These are phyloP conservation scores for Rhododendron ferrugineum DNA, from an alignment of 148 eudicot species.

Conservation along the genomic window DNA sequence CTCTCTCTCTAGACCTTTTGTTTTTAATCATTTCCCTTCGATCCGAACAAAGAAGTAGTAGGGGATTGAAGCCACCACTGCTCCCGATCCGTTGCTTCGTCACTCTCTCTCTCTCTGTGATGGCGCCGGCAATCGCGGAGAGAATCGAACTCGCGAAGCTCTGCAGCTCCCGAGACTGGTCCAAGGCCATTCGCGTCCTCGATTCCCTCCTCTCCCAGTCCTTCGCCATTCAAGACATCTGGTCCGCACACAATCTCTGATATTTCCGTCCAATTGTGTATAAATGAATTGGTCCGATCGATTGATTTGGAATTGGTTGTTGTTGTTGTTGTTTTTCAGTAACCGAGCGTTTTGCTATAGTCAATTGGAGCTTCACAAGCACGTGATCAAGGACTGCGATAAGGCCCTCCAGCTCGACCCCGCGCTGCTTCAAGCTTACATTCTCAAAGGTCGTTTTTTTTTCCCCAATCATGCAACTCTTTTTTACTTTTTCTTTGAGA, in stretches of 20 bases:
- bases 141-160: constrained; percentile 78
- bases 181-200: constrained; percentile 91
- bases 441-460: constrained; percentile 63
- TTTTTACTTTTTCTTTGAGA: not conserved
- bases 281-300: not conserved
- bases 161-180: constrained; percentile 85
- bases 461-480: not conserved
- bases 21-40: not conserved
- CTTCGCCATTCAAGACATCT: constrained; percentile 69
- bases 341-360: constrained; percentile 96
- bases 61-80: not conserved
- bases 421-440: constrained; percentile 69
- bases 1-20: not conserved
- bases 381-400: constrained; percentile 92
- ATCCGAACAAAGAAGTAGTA: not conserved
- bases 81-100: constrained; percentile 8
- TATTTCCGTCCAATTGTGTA: not conserved
- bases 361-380: constrained; percentile 98
- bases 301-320: not conserved
- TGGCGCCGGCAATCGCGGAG: constrained; percentile 59
- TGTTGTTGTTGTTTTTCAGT: constrained; percentile 34
- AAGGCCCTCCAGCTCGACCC: constrained; percentile 83
- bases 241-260: constrained; percentile 32
- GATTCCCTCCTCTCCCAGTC: constrained; percentile 72
- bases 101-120: constrained; percentile 8